Percentiles rank a stretch among this genome's conserved stretches.
Evolutionary conservation across 2,329 filamentous ascomycete species (phyloP).

Genomic region (Neoscytalidium dimidiatum): DNA sequence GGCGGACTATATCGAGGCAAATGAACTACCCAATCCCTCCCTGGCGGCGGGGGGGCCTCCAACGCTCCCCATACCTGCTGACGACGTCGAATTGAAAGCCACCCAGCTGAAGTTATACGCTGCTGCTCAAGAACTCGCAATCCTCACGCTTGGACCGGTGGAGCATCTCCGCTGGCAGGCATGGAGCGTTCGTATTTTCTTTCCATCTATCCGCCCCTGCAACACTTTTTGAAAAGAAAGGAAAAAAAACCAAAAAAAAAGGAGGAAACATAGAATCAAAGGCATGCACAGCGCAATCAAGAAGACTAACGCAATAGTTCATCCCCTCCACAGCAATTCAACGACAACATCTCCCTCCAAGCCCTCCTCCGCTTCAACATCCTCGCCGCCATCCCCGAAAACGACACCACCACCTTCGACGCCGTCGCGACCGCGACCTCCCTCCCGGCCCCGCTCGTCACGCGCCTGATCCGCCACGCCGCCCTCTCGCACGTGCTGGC

Average conservation of each 20-base stretch:
- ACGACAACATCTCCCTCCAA: background rate
- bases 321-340: background rate
- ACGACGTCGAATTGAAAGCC: background rate
- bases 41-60: background rate
- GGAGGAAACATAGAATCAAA: no score
- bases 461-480: background rate
- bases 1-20: background rate
- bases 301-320: background rate
- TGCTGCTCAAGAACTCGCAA: background rate
- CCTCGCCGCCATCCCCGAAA: background rate
- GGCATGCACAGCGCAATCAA: no score
- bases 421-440: background rate
- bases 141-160: background rate
- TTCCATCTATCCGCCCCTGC: no score
- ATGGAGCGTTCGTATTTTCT: background rate
- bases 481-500: background rate
- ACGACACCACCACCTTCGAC: background rate
- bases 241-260: no score
- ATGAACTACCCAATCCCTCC: background rate
- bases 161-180: background rate
- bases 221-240: no score
- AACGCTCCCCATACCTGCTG: background rate
- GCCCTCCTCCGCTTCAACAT: background rate
- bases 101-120: background rate
- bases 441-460: background rate